These are phyloP conservation scores for Cladophialophora exuberans DNA, from an alignment of 2,329 filamentous ascomycete genomes.

Conservation along the genomic window DNA sequence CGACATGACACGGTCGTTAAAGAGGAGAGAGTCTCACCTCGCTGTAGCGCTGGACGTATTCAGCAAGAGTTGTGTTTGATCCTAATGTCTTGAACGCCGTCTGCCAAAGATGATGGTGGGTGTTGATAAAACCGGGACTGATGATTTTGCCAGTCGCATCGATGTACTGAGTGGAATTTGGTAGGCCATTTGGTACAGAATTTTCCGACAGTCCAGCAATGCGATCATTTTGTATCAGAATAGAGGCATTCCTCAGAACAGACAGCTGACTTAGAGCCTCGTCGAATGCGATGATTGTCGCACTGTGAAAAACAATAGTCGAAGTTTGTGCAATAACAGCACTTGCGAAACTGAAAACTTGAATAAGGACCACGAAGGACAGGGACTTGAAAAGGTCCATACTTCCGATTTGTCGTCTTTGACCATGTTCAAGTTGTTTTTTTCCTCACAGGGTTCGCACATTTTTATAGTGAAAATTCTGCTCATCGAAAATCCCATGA, in stretches of 20 bases:
- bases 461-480: no score
- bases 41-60: constrained; percentile 53
- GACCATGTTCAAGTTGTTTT: no score
- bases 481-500: no score
- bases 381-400: no score
- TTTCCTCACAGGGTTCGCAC: no score
- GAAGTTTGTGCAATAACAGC: not conserved
- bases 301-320: not conserved
- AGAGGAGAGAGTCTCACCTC: not conserved
- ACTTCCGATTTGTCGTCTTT: no score
- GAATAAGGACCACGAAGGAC: not conserved
- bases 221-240: not conserved
- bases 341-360: not conserved
- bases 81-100: constrained; percentile 56
- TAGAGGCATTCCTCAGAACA: not conserved
- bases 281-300: not conserved
- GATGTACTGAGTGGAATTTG: constrained; percentile 27
- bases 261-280: not conserved
- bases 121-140: constrained; percentile 37
- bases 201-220: not conserved
- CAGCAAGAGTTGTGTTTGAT: constrained; percentile 54
- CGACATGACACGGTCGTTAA: not conserved
- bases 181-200: not conserved
- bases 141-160: constrained; percentile 40
- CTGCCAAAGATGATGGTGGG: constrained; percentile 47